phyloP scores from a whole-genome alignment of 2,329 filamentous ascomycete species.

The Waltergamsia citrina region DNA sequence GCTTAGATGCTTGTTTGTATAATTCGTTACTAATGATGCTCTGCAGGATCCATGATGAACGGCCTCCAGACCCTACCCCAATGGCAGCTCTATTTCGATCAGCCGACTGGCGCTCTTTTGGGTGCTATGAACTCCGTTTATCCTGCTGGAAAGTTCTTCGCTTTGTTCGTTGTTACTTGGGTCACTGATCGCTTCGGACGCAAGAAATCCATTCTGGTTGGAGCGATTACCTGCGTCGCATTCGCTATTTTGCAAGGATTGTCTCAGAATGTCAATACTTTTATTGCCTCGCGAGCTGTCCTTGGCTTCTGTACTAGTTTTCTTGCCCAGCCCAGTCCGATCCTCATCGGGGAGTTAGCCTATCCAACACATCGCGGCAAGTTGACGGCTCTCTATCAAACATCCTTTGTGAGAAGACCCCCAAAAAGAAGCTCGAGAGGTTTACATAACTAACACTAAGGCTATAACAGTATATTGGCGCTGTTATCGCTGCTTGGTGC shows the following conservation, averaged over 20 bases:
- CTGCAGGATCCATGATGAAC: constrained; percentile 24
- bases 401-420: no score
- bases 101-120: constrained; percentile 23
- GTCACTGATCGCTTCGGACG: constrained; percentile 29
- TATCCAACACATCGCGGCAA: constrained; percentile 19
- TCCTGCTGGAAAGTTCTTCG: constrained; percentile 26
- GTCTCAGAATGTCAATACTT: constrained; percentile 12
- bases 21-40: no score
- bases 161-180: constrained; percentile 22
- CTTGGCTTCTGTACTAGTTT: constrained; percentile 17
- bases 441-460: no score
- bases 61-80: constrained; percentile 26
- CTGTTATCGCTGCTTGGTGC: constrained; percentile 15
- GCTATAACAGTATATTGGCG: constrained; percentile 28
- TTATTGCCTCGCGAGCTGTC: constrained; percentile 17
- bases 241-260: constrained; percentile 15
- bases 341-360: constrained; percentile 20
- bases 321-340: constrained; percentile 16
- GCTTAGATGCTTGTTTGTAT: background rate
- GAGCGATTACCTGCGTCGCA: constrained; percentile 16
- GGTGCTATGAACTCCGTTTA: constrained; percentile 27
- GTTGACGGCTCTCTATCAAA: constrained; percentile 37
- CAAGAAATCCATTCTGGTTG: constrained; percentile 23
- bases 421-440: no score
- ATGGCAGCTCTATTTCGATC: constrained; percentile 27